Evolutionary conservation across 2,329 filamentous ascomycete genomes (phyloP), one percentile per base, ranked within the genome.

Genomic region (Calonectria multiphialidica): DNA sequence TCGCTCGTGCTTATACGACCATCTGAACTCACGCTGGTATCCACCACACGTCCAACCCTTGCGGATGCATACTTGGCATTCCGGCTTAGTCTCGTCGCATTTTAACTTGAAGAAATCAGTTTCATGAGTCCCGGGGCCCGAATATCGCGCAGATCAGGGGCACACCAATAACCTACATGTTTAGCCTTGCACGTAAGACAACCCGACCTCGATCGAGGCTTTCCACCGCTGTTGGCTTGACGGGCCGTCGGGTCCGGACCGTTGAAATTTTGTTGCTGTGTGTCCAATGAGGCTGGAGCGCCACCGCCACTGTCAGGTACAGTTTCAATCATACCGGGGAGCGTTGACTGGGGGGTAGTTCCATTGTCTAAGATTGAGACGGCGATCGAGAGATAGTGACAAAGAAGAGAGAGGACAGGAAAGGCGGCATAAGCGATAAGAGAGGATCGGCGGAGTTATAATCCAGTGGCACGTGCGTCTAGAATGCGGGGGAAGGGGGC

Each of bases 21-120:
- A 72, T 21, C 66, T 62, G 25, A 72, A 66, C 25, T 72, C 66
- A 23, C 66, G 66, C 25, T 69, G 66, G 25, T 72, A 72, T 4
- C 70, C 70, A 21, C 70, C 70, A n/a, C 70, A 72, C 15, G 42
- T 62, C 62, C 66, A 66, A 8, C 70, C 70, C 18, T 72, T 72
- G 30, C 62, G 62, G 18, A 33, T 70, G 40, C 70, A 72, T 23
- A 72, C 53, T 21, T 47, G 61, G 35, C 70, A 72, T 62, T 66
- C 70, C 9, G 70, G 70, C 62, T 72, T 72, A 12, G 70, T 72
- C 47, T 72, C 70, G 10, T 72, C 70, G 30, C 70, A 72, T 70
- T 72, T 72, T 23, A 69, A 45, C 70, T 72, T 16, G 10, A 15
- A 40, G 2, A 16, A 16, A 16, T 70, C 21, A 66, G 45, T 50